These are phyloP conservation scores for Phytophthora cactorum DNA, from an alignment of 352 stramenopile genomes.

Conservation along the genomic window DNA sequence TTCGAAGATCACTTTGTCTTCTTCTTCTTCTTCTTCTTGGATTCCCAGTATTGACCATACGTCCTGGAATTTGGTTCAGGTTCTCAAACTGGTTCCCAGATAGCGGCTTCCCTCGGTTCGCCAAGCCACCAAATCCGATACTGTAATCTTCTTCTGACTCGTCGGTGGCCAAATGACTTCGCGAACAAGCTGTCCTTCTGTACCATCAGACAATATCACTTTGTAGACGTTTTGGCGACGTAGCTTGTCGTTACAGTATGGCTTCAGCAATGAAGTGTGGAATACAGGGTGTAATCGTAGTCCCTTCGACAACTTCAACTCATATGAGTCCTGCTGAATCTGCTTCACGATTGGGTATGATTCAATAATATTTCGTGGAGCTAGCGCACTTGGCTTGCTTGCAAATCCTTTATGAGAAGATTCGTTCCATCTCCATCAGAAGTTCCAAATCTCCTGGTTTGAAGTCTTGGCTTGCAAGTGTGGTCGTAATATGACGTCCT, in stretches of 20 bases:
- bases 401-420: too few relatives aligned
- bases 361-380: constrained; percentile 15
- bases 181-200: not conserved
- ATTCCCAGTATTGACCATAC: not conserved
- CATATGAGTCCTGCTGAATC: not conserved
- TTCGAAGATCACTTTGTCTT: not conserved
- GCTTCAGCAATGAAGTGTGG: too few relatives aligned
- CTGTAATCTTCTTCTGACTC: too few relatives aligned
- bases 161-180: not conserved
- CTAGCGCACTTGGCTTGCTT: not conserved
- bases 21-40: not conserved
- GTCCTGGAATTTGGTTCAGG: too few relatives aligned
- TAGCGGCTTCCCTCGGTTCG: too few relatives aligned
- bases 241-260: not conserved
- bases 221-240: not conserved
- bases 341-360: not conserved
- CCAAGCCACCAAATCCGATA: too few relatives aligned
- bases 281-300: too few relatives aligned
- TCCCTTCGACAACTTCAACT: too few relatives aligned
- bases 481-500: not conserved
- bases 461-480: not conserved
- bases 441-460: constrained; percentile 6
- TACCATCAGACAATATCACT: not conserved
- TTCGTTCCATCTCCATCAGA: constrained; percentile 8
- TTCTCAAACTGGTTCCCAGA: not conserved